Conservation (phyloP, 192 early-diverging fungal species). For the Coemansia reversa region DNA sequence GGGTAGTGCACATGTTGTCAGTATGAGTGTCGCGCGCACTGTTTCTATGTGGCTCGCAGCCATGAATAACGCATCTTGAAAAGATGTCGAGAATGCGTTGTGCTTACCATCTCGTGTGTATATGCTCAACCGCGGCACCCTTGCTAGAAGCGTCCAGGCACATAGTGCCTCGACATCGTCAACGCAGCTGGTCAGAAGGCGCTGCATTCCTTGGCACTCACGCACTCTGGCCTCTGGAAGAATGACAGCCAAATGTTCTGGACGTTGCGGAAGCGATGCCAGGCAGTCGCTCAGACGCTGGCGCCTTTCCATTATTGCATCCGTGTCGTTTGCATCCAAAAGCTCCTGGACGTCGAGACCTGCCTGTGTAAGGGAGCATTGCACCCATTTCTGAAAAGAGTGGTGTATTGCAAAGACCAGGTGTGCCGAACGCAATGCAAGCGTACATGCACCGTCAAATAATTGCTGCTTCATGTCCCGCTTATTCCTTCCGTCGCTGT, state of each 20-base stretch:
- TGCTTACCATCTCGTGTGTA: slow-evolving; percentile 41
- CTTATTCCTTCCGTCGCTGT: slow-evolving; percentile 3
- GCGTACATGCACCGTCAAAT: slow-evolving; percentile 25
- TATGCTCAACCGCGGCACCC: slow-evolving; percentile 37
- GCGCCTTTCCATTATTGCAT: slow-evolving; percentile 25
- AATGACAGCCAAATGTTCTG: slow-evolving; percentile 38
- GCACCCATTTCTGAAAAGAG: slow-evolving; percentile 50
- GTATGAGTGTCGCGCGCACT: not conserved
- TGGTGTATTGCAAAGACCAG: slow-evolving; percentile 37
- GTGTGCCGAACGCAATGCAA: slow-evolving; percentile 31
- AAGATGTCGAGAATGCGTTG: not conserved
- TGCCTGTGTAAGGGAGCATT: slow-evolving; percentile 32
- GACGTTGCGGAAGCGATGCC: slow-evolving; percentile 40
- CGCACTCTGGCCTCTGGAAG: slow-evolving; percentile 20
- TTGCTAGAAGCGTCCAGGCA: slow-evolving; percentile 38
- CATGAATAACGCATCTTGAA: not conserved
- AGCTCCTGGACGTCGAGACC: slow-evolving; percentile 43
- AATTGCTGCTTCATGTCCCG: slow-evolving; percentile 22
- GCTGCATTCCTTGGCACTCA: slow-evolving; percentile 1
- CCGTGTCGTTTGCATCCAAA: slow-evolving; percentile 32
- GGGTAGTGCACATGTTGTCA: not conserved
- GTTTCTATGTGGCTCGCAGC: not conserved
- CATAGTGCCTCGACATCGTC: slow-evolving; percentile 42
- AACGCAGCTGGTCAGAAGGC: slow-evolving; percentile 14
- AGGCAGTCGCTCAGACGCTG: slow-evolving; percentile 29